Base-by-base conservation (phyloP, 345 rosid species). In the Pseudoturritis turrita region DNA sequence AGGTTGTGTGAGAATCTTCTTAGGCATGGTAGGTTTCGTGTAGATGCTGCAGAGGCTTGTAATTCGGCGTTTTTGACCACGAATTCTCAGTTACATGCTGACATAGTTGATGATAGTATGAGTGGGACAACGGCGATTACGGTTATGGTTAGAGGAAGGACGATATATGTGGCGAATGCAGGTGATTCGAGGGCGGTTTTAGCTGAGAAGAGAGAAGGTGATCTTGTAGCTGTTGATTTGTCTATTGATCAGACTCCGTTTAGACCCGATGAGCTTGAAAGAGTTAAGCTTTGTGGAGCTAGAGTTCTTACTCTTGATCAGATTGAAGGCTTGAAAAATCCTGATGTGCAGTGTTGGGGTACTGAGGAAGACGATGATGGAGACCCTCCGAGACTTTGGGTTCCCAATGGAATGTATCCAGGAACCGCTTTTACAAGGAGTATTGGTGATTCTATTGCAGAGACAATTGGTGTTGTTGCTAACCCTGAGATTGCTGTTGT, bases 341-440 rank as follows among this genome's bases (percentile, higher is more conserved):
- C 99, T 15, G 88, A 91, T 74, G 93, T 89, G 74, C 95, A 87
- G 78, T 91, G 92, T 74, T 95, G 99, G 99, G 99, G 90, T 43
- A 87, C 89, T 10, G 99, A 95, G 81, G 99, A 91, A 74, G 87
- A 68, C 6, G 99, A 95, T 75, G 99, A 91, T 75, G 99, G 99
- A 13, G 99, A 95, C 64, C 99, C 99, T 52, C 99, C 99, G 0
- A 87, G 99, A 72, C 85, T 95, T 74, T 95, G 99, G 99, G 83
- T 89, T 21, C 88, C 87, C 4, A 84, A 87, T 83, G 99, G 96
- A 56, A 95, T 95, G 99, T 95, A 88, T 70, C 99, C 99, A 1
- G 99, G 99, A 31, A 91, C 99, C 7, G 99, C 99, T 46, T 95
- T 95, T 79, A 95, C 97, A 0, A 89, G 99, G 79, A 95, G 99